Evolutionary conservation across 2,329 filamentous ascomycete species (phyloP), one percentile per base, ranked within the genome.

Genomic region (Escovopsis sp.): DNA sequence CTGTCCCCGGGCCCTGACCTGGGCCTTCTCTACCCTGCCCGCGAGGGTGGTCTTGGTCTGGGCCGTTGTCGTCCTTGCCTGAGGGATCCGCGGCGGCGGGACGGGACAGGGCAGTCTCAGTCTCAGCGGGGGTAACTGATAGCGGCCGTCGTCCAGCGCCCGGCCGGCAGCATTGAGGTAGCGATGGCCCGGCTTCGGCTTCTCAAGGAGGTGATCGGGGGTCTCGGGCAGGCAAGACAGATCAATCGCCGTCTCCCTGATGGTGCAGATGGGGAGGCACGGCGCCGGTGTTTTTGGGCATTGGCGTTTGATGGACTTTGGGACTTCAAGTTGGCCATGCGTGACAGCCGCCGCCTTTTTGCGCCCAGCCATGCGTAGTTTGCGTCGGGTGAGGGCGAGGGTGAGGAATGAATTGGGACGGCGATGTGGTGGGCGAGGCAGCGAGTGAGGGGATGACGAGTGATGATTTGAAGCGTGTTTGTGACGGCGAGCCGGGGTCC

Each of bases 221-320:
- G 35, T 35, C 34, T 43, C 3, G 11, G 19, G 19, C 30, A 47
- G 36, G 26, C n/a, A n/a, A 30, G 30, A 38, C 26, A 47, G 32
- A 2, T 34, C 41, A 34, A 45, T 33, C 12, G 38, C 38, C 6
- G 15, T 40, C 15, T 33, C n/a, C n/a, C 11, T 36, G 35, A 30
- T 34, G 11, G 6, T 6, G 12, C 7, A 8, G 36, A 30, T 8
- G 3, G 33, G 33, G 33, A 35, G 30, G 34, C 15, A 19, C 41
- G 18, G 36, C 15, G 35, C 18, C 26, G 19, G 38, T 33, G 32
- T 41, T 12, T 47, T 45, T 26, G 23, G 36, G 26, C 39, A 41
- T 23, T 39, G 45, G 12, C 45, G 46, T 30, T 45, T 33, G 39
- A 50, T 50, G 39, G 50, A 52, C 15, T 42, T 35, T 28, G 49